Percentiles rank a stretch among this genome's conserved stretches.
Evolutionary conservation across 1,284 basidiomycete genomes (phyloP).

Genomic region (Ganoderma multipileum): DNA sequence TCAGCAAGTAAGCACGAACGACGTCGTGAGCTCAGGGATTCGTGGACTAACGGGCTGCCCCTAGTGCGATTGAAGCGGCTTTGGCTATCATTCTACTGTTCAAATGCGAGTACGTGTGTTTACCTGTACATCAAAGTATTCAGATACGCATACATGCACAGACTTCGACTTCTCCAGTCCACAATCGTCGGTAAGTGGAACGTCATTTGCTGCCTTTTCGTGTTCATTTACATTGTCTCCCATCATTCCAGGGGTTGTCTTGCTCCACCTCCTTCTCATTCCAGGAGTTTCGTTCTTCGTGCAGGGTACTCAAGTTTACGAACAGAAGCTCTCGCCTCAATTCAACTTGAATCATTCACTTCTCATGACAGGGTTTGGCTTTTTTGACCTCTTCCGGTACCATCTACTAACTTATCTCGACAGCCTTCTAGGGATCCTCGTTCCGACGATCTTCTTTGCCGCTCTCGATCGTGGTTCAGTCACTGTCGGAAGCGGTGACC

Average conservation of each 20-base stretch:
- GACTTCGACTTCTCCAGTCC: conserved; percentile 62
- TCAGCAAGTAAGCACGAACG: conserved; percentile 59
- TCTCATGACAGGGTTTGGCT: conserved; percentile 63
- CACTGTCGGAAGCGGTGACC: neutral
- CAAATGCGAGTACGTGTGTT: conserved; percentile 56
- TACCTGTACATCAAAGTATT: neutral
- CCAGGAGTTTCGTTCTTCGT: conserved; percentile 66
- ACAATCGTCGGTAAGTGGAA: conserved; percentile 57
- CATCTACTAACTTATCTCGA: neutral
- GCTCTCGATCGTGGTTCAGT: conserved; percentile 52
- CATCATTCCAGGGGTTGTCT: conserved; percentile 56
- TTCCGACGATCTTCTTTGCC: conserved; percentile 71
- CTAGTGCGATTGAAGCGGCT: conserved; percentile 60
- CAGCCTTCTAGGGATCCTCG: conserved; percentile 65
- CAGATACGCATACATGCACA: conserved; percentile 26
- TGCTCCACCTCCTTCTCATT: conserved; percentile 67
- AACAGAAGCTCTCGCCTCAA: conserved; percentile 55
- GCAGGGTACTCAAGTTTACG: conserved; percentile 58
- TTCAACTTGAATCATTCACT: conserved; percentile 69
- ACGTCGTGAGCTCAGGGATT: conserved; percentile 43
- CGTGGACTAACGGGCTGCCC: conserved; percentile 26
- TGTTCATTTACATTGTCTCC: neutral
- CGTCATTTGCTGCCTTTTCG: too few relatives aligned
- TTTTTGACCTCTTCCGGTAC: neutral
- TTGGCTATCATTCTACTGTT: conserved; percentile 68